phyloP scores from a whole-genome alignment of 495 filamentous ascomycete species.

The Tetracladium setigerum region DNA sequence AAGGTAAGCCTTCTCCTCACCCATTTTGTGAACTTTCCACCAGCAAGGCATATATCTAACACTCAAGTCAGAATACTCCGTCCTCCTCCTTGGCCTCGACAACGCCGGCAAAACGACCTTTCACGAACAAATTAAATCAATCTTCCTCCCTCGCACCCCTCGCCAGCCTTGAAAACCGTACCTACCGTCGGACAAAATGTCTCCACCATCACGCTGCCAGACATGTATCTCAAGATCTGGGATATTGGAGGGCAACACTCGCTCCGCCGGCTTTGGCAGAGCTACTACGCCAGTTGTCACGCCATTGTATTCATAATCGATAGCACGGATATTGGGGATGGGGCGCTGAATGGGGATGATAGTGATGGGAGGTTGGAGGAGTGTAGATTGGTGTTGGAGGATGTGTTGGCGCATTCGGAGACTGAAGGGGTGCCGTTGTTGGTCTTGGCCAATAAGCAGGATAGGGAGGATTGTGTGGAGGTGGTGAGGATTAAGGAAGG shows the following conservation, averaged over 20 bases:
- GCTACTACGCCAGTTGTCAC: conserved; percentile 87
- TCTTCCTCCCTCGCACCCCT: conserved; percentile 62
- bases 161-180: conserved; percentile 64
- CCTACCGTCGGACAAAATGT: conserved; percentile 98
- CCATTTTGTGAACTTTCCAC: background rate
- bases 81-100: conserved; percentile 93
- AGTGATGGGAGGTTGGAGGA: conserved; percentile 69
- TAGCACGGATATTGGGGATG: conserved; percentile 82
- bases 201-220: conserved; percentile 73
- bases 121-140: conserved; percentile 87
- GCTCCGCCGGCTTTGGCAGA: conserved; percentile 88
- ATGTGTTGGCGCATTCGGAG: conserved; percentile 75
- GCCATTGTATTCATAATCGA: conserved; percentile 98
- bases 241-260: conserved; percentile 91
- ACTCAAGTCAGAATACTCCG: conserved; percentile 72
- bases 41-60: conserved; percentile 2
- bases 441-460: conserved; percentile 95
- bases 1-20: conserved; percentile 45
- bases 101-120: conserved; percentile 98
- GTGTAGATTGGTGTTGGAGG: conserved; percentile 81
- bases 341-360: conserved; percentile 46
- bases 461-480: conserved; percentile 94
- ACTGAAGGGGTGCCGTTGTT: conserved; percentile 86
- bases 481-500: conserved; percentile 96
- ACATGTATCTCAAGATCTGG: conserved; percentile 98